Conservation (phyloP, 2,329 filamentous ascomycete species). For the Ophiostoma ips region DNA sequence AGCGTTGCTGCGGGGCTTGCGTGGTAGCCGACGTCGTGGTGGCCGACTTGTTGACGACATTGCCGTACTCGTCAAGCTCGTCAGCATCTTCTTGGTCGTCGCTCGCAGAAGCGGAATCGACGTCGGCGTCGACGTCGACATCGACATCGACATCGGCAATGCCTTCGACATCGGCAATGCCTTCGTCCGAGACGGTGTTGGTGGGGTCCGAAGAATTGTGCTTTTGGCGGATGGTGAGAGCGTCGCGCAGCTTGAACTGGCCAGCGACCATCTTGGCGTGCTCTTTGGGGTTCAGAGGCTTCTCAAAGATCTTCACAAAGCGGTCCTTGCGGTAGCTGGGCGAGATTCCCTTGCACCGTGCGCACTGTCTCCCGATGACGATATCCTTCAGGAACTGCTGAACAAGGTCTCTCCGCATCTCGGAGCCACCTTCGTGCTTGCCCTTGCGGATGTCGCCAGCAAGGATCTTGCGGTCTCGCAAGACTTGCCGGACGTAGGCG, state of each 20-base stretch:
- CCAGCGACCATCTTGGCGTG: conserved; percentile 61
- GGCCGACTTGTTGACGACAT: conserved; percentile 36
- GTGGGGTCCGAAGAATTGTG: not conserved
- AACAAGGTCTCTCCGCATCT: conserved; percentile 61
- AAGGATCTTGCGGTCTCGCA: conserved; percentile 44
- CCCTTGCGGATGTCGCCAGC: conserved; percentile 38
- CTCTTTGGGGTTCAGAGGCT: conserved; percentile 59
- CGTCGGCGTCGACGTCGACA: conserved; percentile 20
- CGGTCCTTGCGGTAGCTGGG: conserved; percentile 79
- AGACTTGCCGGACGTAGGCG: conserved; percentile 58
- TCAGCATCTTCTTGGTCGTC: conserved; percentile 14
- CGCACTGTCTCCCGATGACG: conserved; percentile 54
- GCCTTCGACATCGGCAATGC: conserved; percentile 49
- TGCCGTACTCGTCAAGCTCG: conserved; percentile 38
- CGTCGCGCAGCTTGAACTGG: conserved; percentile 54
- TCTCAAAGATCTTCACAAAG: conserved; percentile 88
- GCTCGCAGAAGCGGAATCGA: too few relatives aligned
- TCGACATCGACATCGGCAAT: conserved; percentile 18
- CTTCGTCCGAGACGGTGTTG: conserved; percentile 42
- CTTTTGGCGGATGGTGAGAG: conserved; percentile 19
- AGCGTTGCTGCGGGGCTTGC: conserved; percentile 44
- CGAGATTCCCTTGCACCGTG: conserved; percentile 52
- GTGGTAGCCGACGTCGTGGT: conserved; percentile 19
- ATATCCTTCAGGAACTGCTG: conserved; percentile 72
- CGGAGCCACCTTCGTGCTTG: conserved; percentile 74